Percentiles rank a stretch among this genome's conserved stretches.
Conservation (phyloP, 164 flowering plant species). For the Platanus orientalis region DNA sequence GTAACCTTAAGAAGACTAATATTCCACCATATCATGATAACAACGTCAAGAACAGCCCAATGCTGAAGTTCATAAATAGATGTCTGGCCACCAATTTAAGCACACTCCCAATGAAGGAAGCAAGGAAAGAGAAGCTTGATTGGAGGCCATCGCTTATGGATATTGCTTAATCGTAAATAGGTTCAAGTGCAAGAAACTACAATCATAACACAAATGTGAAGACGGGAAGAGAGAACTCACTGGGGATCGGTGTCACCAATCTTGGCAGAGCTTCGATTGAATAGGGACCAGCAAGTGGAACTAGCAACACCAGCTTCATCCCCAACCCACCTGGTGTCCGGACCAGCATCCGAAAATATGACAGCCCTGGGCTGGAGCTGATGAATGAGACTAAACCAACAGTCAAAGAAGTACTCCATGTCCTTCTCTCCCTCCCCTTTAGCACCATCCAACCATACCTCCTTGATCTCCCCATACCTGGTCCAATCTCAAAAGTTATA, state of each 20-base stretch:
- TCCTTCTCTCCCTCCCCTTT: conserved; percentile 86
- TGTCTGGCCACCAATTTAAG: neutral
- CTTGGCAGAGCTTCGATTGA: conserved; percentile 50
- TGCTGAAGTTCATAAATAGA: neutral
- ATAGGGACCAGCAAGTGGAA: conserved; percentile 92
- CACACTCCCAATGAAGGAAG: neutral
- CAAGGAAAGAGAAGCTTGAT: neutral
- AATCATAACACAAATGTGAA: neutral
- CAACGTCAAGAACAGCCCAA: neutral
- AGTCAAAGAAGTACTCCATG: conserved; percentile 83
- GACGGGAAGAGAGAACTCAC: conserved; percentile 37
- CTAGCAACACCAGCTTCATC: conserved; percentile 83
- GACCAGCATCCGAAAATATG: conserved; percentile 97
- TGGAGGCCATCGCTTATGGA: neutral
- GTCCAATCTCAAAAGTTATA: conserved; percentile 7
- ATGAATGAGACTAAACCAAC: conserved; percentile 83
- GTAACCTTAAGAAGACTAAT: neutral
- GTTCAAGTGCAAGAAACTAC: neutral
- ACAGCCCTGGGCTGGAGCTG: conserved; percentile 83
- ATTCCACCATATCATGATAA: neutral
- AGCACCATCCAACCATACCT: conserved; percentile 92
- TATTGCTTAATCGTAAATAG: neutral
- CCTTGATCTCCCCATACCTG: conserved; percentile 86
- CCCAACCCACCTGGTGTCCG: conserved; percentile 89
- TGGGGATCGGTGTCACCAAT: conserved; percentile 61